Evolutionary conservation across 202 grass and related monocot genomes (phyloP).

Genomic region (Zizania palustris): DNA sequence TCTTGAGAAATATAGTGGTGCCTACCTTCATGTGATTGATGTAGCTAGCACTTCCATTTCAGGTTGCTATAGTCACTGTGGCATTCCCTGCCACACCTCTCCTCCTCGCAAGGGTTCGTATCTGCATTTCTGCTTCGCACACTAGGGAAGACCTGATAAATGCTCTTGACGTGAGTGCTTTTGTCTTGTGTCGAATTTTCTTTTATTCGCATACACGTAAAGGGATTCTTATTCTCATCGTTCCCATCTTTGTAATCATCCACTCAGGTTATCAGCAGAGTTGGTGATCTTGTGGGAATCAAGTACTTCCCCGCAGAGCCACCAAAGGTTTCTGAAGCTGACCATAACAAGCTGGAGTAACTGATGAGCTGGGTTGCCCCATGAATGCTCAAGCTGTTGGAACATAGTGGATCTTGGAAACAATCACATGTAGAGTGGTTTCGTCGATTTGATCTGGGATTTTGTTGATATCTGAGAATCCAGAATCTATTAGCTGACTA

Average conservation of each 20-base stretch:
- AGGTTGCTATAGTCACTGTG: constrained; percentile 84
- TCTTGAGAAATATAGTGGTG: neutral
- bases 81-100: constrained; percentile 89
- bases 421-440: constrained; percentile 34
- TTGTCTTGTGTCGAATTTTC: constrained; percentile 3
- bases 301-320: constrained; percentile 86
- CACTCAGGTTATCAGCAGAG: constrained; percentile 75
- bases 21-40: constrained; percentile 21
- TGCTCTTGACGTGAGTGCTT: constrained; percentile 62
- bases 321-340: constrained; percentile 49
- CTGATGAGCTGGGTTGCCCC: constrained; percentile 7
- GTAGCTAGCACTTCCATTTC: neutral
- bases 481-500: constrained; percentile 38
- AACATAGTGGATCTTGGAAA: constrained; percentile 22
- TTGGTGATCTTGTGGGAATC: constrained; percentile 78
- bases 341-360: constrained; percentile 51
- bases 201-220: neutral
- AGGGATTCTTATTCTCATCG: constrained; percentile 8
- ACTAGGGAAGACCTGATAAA: constrained; percentile 73
- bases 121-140: constrained; percentile 96
- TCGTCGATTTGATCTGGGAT: constrained; percentile 27
- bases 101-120: constrained; percentile 73
- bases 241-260: constrained; percentile 9
- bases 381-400: constrained; percentile 6
- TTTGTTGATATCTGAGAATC: constrained; percentile 35